phyloP scores from a whole-genome alignment of 495 filamentous ascomycete species.

The Penicillium odoratum region DNA sequence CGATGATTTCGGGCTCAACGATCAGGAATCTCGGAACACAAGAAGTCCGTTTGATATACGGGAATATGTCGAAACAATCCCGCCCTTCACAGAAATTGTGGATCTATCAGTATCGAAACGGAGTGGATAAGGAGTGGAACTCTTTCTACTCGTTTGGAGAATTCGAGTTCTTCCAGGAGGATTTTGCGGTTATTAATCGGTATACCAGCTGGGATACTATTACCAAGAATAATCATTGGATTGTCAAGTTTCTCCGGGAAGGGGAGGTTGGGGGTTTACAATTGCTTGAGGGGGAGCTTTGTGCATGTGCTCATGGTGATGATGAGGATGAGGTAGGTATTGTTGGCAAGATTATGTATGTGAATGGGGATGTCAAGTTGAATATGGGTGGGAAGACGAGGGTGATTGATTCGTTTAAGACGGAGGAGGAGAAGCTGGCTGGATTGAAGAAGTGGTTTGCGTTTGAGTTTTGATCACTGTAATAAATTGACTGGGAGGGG shows the following conservation, averaged over 20 bases:
- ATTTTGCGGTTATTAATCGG: slow-evolving; percentile 68
- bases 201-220: slow-evolving; percentile 48
- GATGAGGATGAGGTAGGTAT: slow-evolving; percentile 1
- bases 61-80: slow-evolving; percentile 47
- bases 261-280: slow-evolving; percentile 23
- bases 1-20: slow-evolving; percentile 40
- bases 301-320: background rate
- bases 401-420: slow-evolving; percentile 48
- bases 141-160: slow-evolving; percentile 60
- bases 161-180: slow-evolving; percentile 59
- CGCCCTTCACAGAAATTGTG: slow-evolving; percentile 49
- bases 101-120: slow-evolving; percentile 62
- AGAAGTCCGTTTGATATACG: slow-evolving; percentile 48
- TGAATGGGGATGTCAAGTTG: slow-evolving; percentile 55
- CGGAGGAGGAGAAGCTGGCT: slow-evolving; percentile 47
- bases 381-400: slow-evolving; percentile 58
- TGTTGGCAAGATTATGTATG: slow-evolving; percentile 31
- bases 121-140: slow-evolving; percentile 47
- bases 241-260: slow-evolving; percentile 56
- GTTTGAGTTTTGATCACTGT: background rate
- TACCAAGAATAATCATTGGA: slow-evolving; percentile 52
- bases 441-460: slow-evolving; percentile 29
- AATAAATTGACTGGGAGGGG: background rate
- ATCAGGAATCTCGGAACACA: slow-evolving; percentile 48
- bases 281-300: slow-evolving; percentile 12